Percentiles rank a stretch among this genome's conserved stretches.
phyloP scores from a whole-genome alignment of 176 grass and related monocot genomes.

The Bromus sterilis region DNA sequence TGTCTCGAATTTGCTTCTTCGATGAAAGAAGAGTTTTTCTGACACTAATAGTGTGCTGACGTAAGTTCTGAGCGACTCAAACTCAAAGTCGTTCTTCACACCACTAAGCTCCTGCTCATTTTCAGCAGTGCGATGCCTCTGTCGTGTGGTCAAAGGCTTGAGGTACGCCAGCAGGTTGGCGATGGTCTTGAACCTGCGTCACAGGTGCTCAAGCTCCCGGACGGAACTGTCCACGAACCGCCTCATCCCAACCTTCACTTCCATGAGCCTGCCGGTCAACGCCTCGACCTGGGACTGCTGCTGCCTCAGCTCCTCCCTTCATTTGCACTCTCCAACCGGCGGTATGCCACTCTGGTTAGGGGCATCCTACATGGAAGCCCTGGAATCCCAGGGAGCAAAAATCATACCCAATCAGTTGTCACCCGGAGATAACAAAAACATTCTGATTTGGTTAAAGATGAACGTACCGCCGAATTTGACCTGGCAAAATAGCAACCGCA shows the following conservation, averaged over 20 bases:
- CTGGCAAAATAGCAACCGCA: background rate
- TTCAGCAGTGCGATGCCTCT: constrained; percentile 69
- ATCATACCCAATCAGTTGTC: background rate
- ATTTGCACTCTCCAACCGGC: constrained; percentile 25
- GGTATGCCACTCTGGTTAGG: background rate
- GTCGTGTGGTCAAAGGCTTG: constrained; percentile 62
- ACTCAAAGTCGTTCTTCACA: constrained; percentile 88
- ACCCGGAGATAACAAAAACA: background rate
- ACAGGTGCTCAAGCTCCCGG: constrained; percentile 60
- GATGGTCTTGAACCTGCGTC: constrained; percentile 62
- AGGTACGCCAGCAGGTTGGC: constrained; percentile 66
- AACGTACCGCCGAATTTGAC: constrained; percentile 7
- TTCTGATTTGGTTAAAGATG: background rate
- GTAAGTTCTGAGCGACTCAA: constrained; percentile 72
- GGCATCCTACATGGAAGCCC: constrained; percentile 16
- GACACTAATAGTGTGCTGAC: constrained; percentile 69
- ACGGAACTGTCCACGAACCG: constrained; percentile 32
- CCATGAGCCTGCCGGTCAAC: constrained; percentile 44
- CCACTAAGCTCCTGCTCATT: constrained; percentile 75
- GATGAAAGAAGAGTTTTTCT: constrained; percentile 77
- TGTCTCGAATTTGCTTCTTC: constrained; percentile 65
- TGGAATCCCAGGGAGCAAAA: background rate
- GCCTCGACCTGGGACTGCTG: constrained; percentile 63
- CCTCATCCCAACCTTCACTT: constrained; percentile 43
- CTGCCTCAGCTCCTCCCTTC: constrained; percentile 50